These are phyloP conservation scores for Raphanus sativus DNA, from an alignment of 345 rosid species.

Conservation along the genomic window DNA sequence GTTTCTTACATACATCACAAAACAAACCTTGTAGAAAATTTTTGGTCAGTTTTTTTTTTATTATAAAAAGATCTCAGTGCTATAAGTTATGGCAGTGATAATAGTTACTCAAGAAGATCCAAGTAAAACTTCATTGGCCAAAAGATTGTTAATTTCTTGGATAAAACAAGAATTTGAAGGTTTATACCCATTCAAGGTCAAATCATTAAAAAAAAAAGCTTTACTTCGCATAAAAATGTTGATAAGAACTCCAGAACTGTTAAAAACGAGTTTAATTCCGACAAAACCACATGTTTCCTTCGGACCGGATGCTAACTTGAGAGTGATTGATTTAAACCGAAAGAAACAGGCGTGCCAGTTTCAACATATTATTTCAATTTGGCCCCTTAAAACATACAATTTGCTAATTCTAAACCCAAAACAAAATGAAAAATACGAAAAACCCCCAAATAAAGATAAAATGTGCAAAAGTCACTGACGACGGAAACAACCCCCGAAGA, in stretches of 20 bases:
- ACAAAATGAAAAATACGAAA: neutral
- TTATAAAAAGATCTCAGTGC: too few relatives aligned
- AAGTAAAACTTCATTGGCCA: neutral
- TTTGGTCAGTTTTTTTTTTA: slow-evolving; percentile 13
- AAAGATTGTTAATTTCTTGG: neutral
- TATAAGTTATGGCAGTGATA: neutral
- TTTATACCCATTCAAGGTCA: neutral
- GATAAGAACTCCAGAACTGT: neutral
- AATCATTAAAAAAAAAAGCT: neutral
- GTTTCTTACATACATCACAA: neutral
- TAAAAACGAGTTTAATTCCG: neutral
- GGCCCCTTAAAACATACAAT: neutral
- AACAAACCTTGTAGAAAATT: slow-evolving; percentile 35
- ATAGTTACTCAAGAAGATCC: neutral
- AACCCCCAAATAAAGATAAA: neutral
- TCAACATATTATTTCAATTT: neutral
- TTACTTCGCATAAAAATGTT: neutral
- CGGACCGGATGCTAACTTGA: slow-evolving; percentile 8
- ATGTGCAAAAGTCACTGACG: slow-evolving; percentile 7
- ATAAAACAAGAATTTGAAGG: neutral
- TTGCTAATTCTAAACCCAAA: neutral
- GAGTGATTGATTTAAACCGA: neutral
- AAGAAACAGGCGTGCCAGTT: neutral
- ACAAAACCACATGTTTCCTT: neutral
- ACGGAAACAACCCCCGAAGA: neutral